phyloP scores from a whole-genome alignment of 371 early-diverging fungal genomes.

The Zopfochytrium polystomum region DNA sequence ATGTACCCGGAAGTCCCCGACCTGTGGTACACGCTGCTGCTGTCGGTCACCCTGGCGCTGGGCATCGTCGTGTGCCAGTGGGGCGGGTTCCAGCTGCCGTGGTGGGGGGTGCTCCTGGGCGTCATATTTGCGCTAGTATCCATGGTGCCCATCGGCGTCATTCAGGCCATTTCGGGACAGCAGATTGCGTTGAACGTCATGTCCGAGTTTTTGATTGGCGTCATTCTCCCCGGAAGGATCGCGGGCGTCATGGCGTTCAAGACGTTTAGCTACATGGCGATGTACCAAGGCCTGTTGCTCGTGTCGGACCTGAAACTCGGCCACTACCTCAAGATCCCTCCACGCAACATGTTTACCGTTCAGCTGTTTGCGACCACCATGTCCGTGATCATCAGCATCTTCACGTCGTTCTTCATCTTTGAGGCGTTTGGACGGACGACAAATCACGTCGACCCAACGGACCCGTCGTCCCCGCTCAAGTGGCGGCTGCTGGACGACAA shows the following conservation, averaged over 20 bases:
- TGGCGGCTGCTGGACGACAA: slow-evolving; percentile 10
- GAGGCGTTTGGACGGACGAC: slow-evolving; percentile 8
- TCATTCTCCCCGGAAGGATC: slow-evolving; percentile 39
- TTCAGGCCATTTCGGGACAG: no score
- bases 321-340: slow-evolving; percentile 47
- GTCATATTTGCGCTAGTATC: slow-evolving; percentile 17
- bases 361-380: slow-evolving; percentile 21
- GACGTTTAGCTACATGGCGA: slow-evolving; percentile 28
- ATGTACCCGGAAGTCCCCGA: no score
- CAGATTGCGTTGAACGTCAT: no score
- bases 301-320: slow-evolving; percentile 43
- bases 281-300: slow-evolving; percentile 37
- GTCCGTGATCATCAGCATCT: slow-evolving; percentile 15
- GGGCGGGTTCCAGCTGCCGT: slow-evolving; percentile 33
- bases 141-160: slow-evolving; percentile 39
- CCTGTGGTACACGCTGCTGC: slow-evolving; percentile 53
- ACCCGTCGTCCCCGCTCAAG: no score
- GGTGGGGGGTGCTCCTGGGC: slow-evolving; percentile 37
- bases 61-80: slow-evolving; percentile 70
- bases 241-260: slow-evolving; percentile 41
- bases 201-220: no score
- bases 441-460: no score
- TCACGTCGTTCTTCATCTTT: slow-evolving; percentile 2
- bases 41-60: slow-evolving; percentile 65
- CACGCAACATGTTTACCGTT: slow-evolving; percentile 28